phyloP scores from a whole-genome alignment of 2,329 filamentous ascomycete genomes.

The Penicillium hesseltinei region DNA sequence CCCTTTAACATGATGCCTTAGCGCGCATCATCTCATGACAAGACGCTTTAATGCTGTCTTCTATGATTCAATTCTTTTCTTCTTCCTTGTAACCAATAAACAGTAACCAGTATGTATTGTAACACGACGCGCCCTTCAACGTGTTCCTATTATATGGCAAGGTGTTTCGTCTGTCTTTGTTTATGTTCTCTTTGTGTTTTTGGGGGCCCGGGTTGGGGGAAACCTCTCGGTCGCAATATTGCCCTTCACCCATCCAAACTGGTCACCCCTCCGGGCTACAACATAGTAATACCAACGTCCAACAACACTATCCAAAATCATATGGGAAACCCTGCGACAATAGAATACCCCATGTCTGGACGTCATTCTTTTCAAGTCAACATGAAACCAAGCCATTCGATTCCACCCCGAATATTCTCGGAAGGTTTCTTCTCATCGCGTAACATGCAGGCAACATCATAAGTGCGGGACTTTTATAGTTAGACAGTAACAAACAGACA shows the following conservation, averaged over 20 bases:
- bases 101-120: not conserved
- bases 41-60: constrained; percentile 35
- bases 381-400: not conserved
- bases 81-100: not conserved
- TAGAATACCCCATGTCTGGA: rapidly evolving
- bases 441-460: not conserved
- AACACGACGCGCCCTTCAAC: not conserved
- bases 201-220: too few relatives aligned
- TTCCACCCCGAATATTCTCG: not conserved
- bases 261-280: too few relatives aligned
- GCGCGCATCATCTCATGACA: constrained; percentile 35
- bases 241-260: too few relatives aligned
- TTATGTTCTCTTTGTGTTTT: too few relatives aligned
- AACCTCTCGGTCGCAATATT: not conserved
- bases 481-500: too few relatives aligned
- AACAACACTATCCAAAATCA: not conserved
- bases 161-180: not conserved
- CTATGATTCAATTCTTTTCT: constrained; percentile 23
- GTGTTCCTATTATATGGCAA: not conserved
- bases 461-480: not conserved
- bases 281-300: too few relatives aligned
- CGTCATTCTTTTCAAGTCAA: too few relatives aligned
- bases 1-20: constrained; percentile 29
- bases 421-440: not conserved
- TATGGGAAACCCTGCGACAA: not conserved